Percentiles rank a stretch among this genome's conserved stretches.
Conservation (phyloP, 176 grass and related monocot genomes). For the Oryza australiensis region DNA sequence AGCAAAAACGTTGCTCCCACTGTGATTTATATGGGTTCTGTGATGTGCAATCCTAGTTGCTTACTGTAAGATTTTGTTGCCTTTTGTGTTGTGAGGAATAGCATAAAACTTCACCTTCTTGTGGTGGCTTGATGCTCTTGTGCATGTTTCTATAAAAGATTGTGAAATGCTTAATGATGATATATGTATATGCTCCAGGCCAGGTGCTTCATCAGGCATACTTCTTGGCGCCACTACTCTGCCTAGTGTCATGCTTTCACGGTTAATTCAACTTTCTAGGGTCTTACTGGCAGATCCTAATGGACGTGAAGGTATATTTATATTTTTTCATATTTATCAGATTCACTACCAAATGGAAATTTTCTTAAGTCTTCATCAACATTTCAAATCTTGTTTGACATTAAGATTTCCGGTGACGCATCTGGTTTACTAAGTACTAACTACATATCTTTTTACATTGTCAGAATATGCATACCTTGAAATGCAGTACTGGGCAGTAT, state of each 20-base stretch:
- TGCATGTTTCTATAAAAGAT: constrained; percentile 11
- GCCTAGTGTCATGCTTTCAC: constrained; percentile 87
- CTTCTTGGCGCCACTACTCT: constrained; percentile 87
- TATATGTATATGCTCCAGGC: constrained; percentile 47
- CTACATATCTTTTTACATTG: constrained; percentile 15
- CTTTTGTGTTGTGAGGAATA: background rate
- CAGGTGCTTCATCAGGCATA: constrained; percentile 90
- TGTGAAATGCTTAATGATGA: background rate
- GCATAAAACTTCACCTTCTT: background rate
- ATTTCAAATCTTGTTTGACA: background rate
- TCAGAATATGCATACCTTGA: constrained; percentile 67
- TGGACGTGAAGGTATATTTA: constrained; percentile 50
- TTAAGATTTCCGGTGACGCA: background rate
- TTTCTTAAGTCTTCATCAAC: background rate
- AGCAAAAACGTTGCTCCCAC: background rate
- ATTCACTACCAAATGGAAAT: background rate
- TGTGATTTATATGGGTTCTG: background rate
- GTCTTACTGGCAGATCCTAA: constrained; percentile 48
- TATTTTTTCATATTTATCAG: background rate
- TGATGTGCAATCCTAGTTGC: background rate
- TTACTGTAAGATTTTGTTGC: background rate
- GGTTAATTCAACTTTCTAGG: constrained; percentile 75
- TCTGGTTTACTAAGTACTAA: constrained; percentile 24
- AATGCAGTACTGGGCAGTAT: constrained; percentile 85
- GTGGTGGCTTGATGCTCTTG: background rate